Evolutionary conservation across 2,329 filamentous ascomycete genomes (phyloP).

Genomic region (Metarhizium album): DNA sequence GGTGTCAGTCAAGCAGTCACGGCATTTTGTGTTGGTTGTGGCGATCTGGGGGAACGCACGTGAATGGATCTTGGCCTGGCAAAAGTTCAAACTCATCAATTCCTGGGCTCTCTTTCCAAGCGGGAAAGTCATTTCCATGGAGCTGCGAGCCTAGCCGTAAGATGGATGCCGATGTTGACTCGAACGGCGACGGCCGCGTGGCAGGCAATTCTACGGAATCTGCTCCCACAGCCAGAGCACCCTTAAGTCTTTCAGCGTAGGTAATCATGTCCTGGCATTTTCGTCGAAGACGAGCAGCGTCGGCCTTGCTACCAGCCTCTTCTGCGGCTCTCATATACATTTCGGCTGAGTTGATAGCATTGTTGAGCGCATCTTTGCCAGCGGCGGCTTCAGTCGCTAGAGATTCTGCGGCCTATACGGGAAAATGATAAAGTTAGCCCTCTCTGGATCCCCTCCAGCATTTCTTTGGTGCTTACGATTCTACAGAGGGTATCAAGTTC

Average conservation of each 20-base stretch:
- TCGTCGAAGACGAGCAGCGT: conserved; percentile 55
- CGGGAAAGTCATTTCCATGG: conserved; percentile 74
- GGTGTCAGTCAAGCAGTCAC: background rate
- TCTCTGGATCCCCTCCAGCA: background rate
- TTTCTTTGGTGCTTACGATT: background rate
- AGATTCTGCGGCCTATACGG: conserved; percentile 26
- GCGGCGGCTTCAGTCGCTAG: conserved; percentile 23
- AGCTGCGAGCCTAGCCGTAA: conserved; percentile 67
- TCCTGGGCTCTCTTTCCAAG: conserved; percentile 60
- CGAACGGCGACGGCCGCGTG: background rate
- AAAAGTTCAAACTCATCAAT: conserved; percentile 49
- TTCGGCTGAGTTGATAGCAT: conserved; percentile 69
- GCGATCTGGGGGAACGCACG: conserved; percentile 35
- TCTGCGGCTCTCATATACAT: conserved; percentile 68
- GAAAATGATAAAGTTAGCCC: background rate
- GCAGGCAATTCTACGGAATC: background rate
- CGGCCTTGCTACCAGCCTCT: conserved; percentile 46
- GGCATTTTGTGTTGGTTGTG: background rate
- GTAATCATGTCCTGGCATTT: conserved; percentile 62
- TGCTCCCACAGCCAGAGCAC: conserved; percentile 7
- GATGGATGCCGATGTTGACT: conserved; percentile 29
- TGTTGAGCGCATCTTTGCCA: conserved; percentile 52
- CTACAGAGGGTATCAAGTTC: background rate
- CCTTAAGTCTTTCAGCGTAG: conserved; percentile 67
- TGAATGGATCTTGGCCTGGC: conserved; percentile 44